Evolutionary conservation across 257 asterid species (phyloP).

Genomic region (Voacanga thouarsii): DNA sequence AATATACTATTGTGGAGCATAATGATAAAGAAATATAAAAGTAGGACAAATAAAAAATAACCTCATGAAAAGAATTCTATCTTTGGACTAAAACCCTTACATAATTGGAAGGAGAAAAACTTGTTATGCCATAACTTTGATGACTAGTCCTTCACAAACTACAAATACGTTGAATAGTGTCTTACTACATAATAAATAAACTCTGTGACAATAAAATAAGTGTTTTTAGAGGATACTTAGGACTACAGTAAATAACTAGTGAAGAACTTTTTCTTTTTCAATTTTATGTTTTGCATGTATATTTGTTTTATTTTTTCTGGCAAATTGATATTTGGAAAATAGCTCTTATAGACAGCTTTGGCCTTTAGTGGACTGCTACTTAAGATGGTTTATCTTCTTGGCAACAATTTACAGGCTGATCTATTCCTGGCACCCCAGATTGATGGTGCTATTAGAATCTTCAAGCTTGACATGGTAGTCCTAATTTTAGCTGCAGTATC

Average conservation of each 20-base stretch:
- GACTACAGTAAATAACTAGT: too few species aligned
- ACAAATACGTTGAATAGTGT: not conserved
- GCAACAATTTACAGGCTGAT: constrained; percentile 56
- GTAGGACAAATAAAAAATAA: not conserved
- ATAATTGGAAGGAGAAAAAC: too few species aligned
- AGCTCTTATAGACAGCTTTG: not conserved
- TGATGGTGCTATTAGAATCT: constrained; percentile 47
- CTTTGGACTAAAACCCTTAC: not conserved
- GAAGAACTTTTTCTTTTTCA: too few species aligned
- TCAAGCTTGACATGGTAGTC: constrained; percentile 58
- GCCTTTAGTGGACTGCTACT: not conserved
- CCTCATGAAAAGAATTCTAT: not conserved
- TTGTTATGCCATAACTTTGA: not conserved
- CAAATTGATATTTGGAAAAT: not conserved
- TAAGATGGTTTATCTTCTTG: constrained; percentile 8
- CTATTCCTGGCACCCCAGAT: constrained; percentile 75
- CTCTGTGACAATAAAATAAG: not conserved
- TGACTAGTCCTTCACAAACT: not conserved
- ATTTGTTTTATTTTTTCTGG: not conserved
- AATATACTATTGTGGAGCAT: not conserved
- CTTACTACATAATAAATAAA: not conserved
- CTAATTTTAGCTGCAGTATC: not conserved
- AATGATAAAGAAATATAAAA: not conserved
- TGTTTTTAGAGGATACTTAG: not conserved
- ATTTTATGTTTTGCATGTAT: not conserved